Conservation (phyloP, 2,329 filamentous ascomycete species). For the Colletotrichum tabaci region DNA sequence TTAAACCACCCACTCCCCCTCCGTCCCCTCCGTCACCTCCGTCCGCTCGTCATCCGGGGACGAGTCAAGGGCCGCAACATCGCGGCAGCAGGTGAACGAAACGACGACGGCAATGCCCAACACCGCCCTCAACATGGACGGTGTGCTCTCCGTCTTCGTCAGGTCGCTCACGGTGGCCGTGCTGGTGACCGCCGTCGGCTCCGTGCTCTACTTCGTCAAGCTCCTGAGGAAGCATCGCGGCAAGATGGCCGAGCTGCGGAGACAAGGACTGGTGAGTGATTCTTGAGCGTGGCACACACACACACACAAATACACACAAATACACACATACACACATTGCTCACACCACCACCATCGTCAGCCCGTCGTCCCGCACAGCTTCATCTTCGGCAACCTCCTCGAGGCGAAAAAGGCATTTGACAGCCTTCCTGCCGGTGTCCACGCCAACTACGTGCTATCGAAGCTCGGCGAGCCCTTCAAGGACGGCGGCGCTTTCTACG, state of each 20-base stretch:
- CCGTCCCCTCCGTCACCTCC: not conserved
- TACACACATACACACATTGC: not conserved
- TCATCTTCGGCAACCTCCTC: conserved; percentile 50
- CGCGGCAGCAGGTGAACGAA: not conserved
- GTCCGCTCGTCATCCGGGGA: not conserved
- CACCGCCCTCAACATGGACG: conserved; percentile 11
- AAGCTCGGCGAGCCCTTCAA: conserved; percentile 41
- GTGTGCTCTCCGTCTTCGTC: not conserved
- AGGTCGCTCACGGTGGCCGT: conserved; percentile 22
- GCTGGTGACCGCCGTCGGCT: not conserved
- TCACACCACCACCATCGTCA: conserved; percentile 26
- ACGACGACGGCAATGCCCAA: not conserved
- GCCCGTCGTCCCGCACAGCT: conserved; percentile 50
- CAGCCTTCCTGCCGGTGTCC: conserved; percentile 31
- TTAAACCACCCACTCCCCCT: not conserved
- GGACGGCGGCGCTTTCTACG: conserved; percentile 49
- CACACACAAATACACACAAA: not conserved
- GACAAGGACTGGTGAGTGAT: conserved; percentile 23
- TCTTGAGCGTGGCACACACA: not conserved
- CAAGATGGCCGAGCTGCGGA: conserved; percentile 32
- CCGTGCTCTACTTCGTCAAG: conserved; percentile 24
- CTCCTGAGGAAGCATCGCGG: conserved; percentile 26
- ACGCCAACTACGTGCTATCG: conserved; percentile 28
- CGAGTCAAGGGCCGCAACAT: not conserved
- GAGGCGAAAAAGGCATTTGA: conserved; percentile 48